Base-by-base conservation (phyloP, 352 stramenopile genomes). In the Phytophthora pistaciae region DNA sequence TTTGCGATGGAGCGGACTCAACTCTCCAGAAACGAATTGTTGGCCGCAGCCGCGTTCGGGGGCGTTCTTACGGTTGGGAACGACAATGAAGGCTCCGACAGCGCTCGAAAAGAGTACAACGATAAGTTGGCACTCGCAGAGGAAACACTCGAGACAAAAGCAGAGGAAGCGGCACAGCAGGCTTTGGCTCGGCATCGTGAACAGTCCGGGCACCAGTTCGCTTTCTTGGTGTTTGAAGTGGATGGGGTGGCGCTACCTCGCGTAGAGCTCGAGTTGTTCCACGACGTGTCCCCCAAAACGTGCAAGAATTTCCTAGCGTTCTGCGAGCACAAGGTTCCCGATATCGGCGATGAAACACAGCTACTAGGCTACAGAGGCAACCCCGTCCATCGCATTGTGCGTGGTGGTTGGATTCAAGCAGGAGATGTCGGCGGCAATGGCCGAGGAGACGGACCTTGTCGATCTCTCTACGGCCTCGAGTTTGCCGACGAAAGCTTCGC, bases 401-500 rank as follows among this genome's bases (percentile, higher is more conserved):
- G 67, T 33, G 84, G 75, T 11, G 88, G 77, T 2, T 95, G 88
- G 88, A 90, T 95, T 67, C 88, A 95, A 69, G 74, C 79, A 6
- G 88, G 88, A 18, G 88, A 95, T 64, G 77, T 93, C 4, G 66
- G 66, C 38, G 68, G 79, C 4, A 54, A 78, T 27, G 80, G 80
- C 0, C 59, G 76, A 29, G 88, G 88, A 18, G 78, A 91, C 29
- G 85, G 84, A 10, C 66, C 79, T 13, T 76, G 80, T 23, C 70
- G 80, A 13, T 92, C 88, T 21, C 63, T 93, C 11, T 92, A 88
- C 44, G 88, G 88, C 0, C 66, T 78, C 0, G 79, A 78, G 27
- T 94, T 95, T 59, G 68, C 83, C 0, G 88, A 95, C 60, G 88
- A 95, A 55, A 91, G 84, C 72, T 95, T 92, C 31, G 71, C 77